Evolutionary conservation across 1,284 basidiomycete genomes (phyloP).

Genomic region (Pyrrhoderma lamaoense): DNA sequence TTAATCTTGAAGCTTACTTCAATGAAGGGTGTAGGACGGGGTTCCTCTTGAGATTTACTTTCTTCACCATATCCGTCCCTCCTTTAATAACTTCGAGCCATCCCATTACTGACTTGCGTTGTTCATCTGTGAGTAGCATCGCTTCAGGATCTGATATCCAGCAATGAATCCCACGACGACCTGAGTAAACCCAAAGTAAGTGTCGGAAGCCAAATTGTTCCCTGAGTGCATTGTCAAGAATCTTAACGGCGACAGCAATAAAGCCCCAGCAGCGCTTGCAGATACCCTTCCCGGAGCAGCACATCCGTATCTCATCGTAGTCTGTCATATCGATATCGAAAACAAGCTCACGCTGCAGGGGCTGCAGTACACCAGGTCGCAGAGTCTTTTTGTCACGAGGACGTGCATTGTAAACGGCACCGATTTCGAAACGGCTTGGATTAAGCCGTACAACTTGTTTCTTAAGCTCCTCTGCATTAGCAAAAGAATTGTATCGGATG

Average conservation of each 20-base stretch:
- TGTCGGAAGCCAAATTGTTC: constrained; percentile 80
- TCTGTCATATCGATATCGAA: constrained; percentile 99
- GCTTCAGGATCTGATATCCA: constrained; percentile 94
- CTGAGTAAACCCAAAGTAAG: constrained; percentile 97
- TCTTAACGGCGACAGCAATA: constrained; percentile 87
- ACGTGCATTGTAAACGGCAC: constrained; percentile 88
- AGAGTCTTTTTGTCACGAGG: constrained; percentile 89
- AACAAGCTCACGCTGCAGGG: constrained; percentile 86
- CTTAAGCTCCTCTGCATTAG: constrained; percentile 82
- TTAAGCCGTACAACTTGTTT: constrained; percentile 79
- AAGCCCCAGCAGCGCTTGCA: constrained; percentile 94
- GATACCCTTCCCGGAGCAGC: constrained; percentile 89
- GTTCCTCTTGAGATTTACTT: constrained; percentile 63
- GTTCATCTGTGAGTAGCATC: constrained; percentile 85
- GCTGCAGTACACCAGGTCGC: constrained; percentile 68
- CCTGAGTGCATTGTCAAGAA: constrained; percentile 75
- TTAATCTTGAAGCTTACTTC: constrained; percentile 41
- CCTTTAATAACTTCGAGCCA: constrained; percentile 86
- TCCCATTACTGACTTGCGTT: constrained; percentile 78
- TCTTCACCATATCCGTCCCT: constrained; percentile 78
- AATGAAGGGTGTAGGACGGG: constrained; percentile 55
- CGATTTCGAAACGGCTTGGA: constrained; percentile 94
- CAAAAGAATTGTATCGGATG: constrained; percentile 92
- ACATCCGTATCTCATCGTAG: constrained; percentile 94
- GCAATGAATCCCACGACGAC: constrained; percentile 94